phyloP scores from a whole-genome alignment of 2,329 filamentous ascomycete genomes.

The Fusarium liriodendri region DNA sequence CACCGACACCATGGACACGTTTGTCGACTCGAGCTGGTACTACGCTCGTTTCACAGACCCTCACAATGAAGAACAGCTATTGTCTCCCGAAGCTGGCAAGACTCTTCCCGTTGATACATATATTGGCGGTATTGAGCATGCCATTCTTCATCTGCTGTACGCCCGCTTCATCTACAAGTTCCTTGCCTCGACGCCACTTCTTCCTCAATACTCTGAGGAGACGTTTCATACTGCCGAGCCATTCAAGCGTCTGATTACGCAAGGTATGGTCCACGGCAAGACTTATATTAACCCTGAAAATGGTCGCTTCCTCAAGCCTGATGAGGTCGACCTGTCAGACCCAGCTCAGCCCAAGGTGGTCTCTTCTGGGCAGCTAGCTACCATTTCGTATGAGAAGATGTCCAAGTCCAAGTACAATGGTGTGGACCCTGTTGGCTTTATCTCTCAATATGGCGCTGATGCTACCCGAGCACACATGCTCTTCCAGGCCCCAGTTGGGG shows the following conservation, averaged over 20 bases:
- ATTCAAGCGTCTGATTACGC: slow-evolving; percentile 84
- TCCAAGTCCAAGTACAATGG: slow-evolving; percentile 95
- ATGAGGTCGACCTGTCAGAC: slow-evolving; percentile 75
- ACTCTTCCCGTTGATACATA: slow-evolving; percentile 86
- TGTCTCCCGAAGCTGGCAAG: slow-evolving; percentile 69
- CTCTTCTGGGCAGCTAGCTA: slow-evolving; percentile 68
- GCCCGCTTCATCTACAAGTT: slow-evolving; percentile 93
- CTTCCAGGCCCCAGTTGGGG: slow-evolving; percentile 86
- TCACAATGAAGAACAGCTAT: slow-evolving; percentile 69
- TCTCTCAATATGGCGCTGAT: slow-evolving; percentile 82
- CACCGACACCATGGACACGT: slow-evolving; percentile 96
- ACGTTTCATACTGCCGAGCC: slow-evolving; percentile 69
- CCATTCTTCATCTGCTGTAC: slow-evolving; percentile 89
- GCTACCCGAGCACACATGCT: slow-evolving; percentile 87
- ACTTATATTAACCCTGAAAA: slow-evolving; percentile 81
- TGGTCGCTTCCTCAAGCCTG: slow-evolving; percentile 80
- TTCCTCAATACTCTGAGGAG: slow-evolving; percentile 53
- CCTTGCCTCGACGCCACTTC: slow-evolving; percentile 67
- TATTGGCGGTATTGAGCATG: slow-evolving; percentile 89
- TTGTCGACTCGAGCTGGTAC: slow-evolving; percentile 96
- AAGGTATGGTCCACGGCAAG: slow-evolving; percentile 93
- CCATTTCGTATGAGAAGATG: slow-evolving; percentile 87
- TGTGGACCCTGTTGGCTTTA: slow-evolving; percentile 81
- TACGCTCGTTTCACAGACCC: slow-evolving; percentile 84
- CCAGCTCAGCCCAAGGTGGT: slow-evolving; percentile 69